Evolutionary conservation across 352 stramenopile genomes (phyloP), one percentile per base, ranked within the genome.

Genomic region (Elongisporangium anandrum): DNA sequence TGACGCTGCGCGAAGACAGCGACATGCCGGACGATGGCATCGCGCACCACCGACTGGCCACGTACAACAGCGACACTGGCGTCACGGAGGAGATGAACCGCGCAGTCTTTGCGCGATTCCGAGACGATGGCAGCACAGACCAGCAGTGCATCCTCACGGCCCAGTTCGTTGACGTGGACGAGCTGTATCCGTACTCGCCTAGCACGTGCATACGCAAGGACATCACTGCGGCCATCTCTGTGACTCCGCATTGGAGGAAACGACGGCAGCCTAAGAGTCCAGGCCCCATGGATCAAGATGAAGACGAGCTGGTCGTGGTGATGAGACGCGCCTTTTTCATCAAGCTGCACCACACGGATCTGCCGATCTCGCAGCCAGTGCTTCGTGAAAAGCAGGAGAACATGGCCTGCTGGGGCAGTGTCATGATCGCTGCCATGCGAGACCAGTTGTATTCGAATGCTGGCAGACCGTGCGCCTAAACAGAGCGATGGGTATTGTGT

Each of bases 1-100:
- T 77, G 58, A 74, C 69, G 26, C 72, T 77, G 47, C 69, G 69
- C 9, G 69, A 77, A 34, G 69, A 77, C 29, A 64, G 75, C 50
- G 66, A 75, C 34, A 63, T 53, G 0, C 60, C 51, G 4, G 69
- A 50, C 23, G 66, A 68, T 47, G 63, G 64, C 2, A 47, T 75
- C 20, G 63, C 58, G 3, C 69, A 77, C 56, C 69, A 72, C 54
- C 65, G 66, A 29, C 49, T 77, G 38, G 69, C 81, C 26, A 58
- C 74, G 29, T 72, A 61, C 1, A 72, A 61, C 7, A 77, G 66
- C 0, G 54, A 66, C 22, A 70, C 60, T 19, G 66, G 66, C 4
- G 45, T 77, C 52, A 55, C 66, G 15, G 62, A 74, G 66, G 69
- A 77, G 56, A 69, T 57, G 12, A 77, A 77, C 21, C 62, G 63